Evolutionary conservation across 129 eudicot species (phyloP), one percentile per base, ranked within the genome.

Genomic region (Escallonia herrerae): DNA sequence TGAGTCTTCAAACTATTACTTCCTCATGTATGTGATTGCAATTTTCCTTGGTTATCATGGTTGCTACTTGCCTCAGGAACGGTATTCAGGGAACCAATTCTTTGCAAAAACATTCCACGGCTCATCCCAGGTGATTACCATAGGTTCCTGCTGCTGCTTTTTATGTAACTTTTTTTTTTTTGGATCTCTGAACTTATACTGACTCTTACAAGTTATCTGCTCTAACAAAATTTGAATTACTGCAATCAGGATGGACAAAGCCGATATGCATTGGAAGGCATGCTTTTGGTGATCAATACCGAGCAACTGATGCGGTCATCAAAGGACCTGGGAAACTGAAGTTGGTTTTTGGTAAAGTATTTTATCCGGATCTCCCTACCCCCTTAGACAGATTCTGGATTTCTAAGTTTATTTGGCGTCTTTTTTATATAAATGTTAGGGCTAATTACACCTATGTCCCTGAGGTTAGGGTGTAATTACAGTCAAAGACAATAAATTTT

Each of bases 231-330:
- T 53, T n/a, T 53, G 14, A 11, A 37, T 46, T 66, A 7, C 7
- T 49, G 53, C 45, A 51, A 67, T 44, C 79, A 94, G 98, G 98
- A 3, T 93, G 96, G 95, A 93, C 87, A 22, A 88, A 88, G 77
- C 98, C 98, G 3, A 93, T 93, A 64, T 93, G 98, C 78, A 88
- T 93, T 8, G 98, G 96, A 79, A 86, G 96, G 73, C 98, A 93
- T 88, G 96, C 98, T 38, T 93, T 88, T 74, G 98, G 95, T 63
- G 98, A 91, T 77, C 98, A 93, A 58, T 93, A 93, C 80, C 66
- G 74, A 54, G 98, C 98, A 56, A 93, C 96, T 56, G 98, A 93
- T 73, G 72, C 85, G 46, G 96, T 88, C 43, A 85, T 88, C 71
- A 81, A 88, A 72, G 98, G 96, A 81, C 79, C 98, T 58, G 98